phyloP scores from a whole-genome alignment of 805 yeast species.

The Starmerella asiatica region DNA sequence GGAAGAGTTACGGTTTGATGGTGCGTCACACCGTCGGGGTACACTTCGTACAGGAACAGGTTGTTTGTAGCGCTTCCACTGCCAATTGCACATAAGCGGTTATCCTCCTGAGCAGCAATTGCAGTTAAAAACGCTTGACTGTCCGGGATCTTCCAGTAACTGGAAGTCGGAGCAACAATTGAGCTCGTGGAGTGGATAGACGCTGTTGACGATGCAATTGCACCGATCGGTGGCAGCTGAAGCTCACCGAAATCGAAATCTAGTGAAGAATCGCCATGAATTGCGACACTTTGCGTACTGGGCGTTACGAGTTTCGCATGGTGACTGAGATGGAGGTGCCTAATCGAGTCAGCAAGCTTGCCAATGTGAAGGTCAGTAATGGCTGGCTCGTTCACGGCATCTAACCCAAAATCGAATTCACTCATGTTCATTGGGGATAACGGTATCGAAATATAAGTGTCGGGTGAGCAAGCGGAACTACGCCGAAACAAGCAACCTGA shows the following conservation, averaged over 20 bases:
- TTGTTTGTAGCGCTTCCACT: conserved; percentile 37
- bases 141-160: conserved; percentile 32
- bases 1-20: conserved; percentile 47
- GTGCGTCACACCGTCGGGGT: conserved; percentile 33
- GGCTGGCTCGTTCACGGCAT: background rate
- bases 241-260: background rate
- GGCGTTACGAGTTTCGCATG: background rate
- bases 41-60: conserved; percentile 41
- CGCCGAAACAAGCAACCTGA: no score
- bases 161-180: conserved; percentile 9
- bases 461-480: no score
- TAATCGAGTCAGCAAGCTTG: background rate
- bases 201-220: conserved; percentile 6
- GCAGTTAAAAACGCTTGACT: conserved; percentile 25
- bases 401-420: conserved; percentile 5
- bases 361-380: background rate
- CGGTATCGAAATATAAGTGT: no score
- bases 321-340: background rate
- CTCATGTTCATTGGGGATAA: background rate
- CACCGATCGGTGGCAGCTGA: background rate
- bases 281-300: background rate
- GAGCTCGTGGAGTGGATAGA: conserved; percentile 9
- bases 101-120: conserved; percentile 27
- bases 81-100: conserved; percentile 42
- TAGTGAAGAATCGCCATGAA: background rate